phyloP scores from a whole-genome alignment of 1,284 basidiomycete genomes.

The Cryptococcus maquisensis region DNA sequence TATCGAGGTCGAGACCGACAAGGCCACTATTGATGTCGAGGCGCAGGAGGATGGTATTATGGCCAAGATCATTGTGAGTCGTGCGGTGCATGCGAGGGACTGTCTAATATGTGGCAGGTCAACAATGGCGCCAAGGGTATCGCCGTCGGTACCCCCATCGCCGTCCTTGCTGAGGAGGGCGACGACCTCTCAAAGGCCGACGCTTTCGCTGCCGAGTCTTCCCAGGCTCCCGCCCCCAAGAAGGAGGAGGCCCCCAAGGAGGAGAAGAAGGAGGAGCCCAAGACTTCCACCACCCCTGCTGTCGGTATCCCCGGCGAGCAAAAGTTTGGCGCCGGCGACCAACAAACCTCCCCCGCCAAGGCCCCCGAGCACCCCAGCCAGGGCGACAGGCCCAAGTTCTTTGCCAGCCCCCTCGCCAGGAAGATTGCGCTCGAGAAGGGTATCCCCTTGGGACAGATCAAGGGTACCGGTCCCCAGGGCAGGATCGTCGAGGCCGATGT shows the following conservation, averaged over 20 bases:
- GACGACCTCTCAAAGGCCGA: slow-evolving; percentile 1
- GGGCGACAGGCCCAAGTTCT: slow-evolving; percentile 63
- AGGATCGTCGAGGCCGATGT: slow-evolving; percentile 87
- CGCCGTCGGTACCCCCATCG: slow-evolving; percentile 79
- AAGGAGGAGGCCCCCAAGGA: slow-evolving; percentile 50
- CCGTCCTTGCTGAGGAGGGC: slow-evolving; percentile 52
- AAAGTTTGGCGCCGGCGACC: slow-evolving; percentile 60
- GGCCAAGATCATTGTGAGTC: slow-evolving; percentile 78
- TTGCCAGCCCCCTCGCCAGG: slow-evolving; percentile 91
- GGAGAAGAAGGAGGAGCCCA: slow-evolving; percentile 24
- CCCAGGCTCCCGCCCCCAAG: slow-evolving; percentile 44
- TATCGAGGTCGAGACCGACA: slow-evolving; percentile 97
- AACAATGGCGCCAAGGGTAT: slow-evolving; percentile 82
- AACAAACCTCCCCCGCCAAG: slow-evolving; percentile 35
- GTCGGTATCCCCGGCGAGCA: slow-evolving; percentile 41
- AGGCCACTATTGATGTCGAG: slow-evolving; percentile 99
- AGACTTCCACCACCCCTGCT: slow-evolving; percentile 35
- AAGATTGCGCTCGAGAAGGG: slow-evolving; percentile 94
- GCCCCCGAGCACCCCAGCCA: slow-evolving; percentile 26
- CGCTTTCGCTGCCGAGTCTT: neutral
- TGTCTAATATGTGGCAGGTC: slow-evolving; percentile 53
- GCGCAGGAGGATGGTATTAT: slow-evolving; percentile 93
- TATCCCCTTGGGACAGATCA: slow-evolving; percentile 83
- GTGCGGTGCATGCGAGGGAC: neutral
- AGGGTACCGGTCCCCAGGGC: slow-evolving; percentile 90